Conservation (phyloP, 768 basidiomycete genomes). For the Lanmaoa rubissima region DNA sequence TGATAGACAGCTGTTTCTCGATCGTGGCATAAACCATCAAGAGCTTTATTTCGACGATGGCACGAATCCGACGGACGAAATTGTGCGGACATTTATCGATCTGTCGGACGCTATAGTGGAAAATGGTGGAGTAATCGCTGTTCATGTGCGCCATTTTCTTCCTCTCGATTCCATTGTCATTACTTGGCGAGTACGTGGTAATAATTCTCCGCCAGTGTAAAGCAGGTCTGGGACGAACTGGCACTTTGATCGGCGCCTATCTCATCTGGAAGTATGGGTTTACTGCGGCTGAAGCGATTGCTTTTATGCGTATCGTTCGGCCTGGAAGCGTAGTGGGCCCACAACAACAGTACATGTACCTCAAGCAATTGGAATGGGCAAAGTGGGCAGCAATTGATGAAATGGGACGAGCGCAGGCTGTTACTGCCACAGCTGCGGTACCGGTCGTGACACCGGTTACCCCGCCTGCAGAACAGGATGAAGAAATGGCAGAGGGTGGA, state of each 20-base stretch:
- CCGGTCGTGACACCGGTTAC: conserved; percentile 71
- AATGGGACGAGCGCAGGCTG: conserved; percentile 44
- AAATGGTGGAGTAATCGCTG: conserved; percentile 77
- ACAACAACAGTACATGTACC: conserved; percentile 92
- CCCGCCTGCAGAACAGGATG: conserved; percentile 75
- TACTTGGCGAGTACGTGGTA: conserved; percentile 18
- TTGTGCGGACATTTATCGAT: conserved; percentile 88
- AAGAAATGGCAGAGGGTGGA: conserved; percentile 52
- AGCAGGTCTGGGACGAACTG: conserved; percentile 94
- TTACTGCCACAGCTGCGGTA: conserved; percentile 41
- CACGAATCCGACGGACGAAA: conserved; percentile 95
- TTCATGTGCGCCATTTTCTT: conserved; percentile 61
- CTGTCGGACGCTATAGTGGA: conserved; percentile 78
- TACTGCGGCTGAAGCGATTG: conserved; percentile 93
- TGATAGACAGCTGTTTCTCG: conserved; percentile 75
- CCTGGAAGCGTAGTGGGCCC: conserved; percentile 93
- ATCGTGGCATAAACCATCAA: conserved; percentile 83
- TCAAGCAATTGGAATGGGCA: conserved; percentile 91
- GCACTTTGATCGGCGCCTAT: conserved; percentile 96
- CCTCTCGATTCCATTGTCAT: conserved; percentile 7
- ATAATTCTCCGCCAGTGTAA: conserved; percentile 63
- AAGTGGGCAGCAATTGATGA: conserved; percentile 92
- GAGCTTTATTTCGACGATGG: conserved; percentile 98
- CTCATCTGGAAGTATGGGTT: conserved; percentile 99
- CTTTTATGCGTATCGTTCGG: conserved; percentile 96